Conservation (phyloP, 1,284 basidiomycete genomes). For the Psilocybe mexicana region DNA sequence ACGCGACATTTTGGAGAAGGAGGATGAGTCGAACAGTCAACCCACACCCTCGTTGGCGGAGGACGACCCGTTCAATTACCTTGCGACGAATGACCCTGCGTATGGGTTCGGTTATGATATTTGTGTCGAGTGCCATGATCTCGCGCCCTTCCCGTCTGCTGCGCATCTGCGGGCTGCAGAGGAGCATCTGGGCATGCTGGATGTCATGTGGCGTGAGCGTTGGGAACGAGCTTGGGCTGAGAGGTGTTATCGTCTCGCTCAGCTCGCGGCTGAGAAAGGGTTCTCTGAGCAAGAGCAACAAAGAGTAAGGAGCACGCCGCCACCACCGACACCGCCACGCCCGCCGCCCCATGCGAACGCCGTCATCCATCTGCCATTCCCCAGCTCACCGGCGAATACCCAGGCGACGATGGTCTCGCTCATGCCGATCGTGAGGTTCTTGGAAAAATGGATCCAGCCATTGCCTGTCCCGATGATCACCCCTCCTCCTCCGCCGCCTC, state of each 20-base stretch:
- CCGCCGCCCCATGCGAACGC: slow-evolving; percentile 70
- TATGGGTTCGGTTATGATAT: slow-evolving; percentile 72
- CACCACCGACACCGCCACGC: slow-evolving; percentile 45
- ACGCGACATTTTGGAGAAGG: slow-evolving; percentile 11
- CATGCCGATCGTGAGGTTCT: slow-evolving; percentile 58
- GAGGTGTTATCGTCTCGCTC: slow-evolving; percentile 12
- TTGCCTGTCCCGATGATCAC: slow-evolving; percentile 26
- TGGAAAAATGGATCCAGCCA: slow-evolving; percentile 60
- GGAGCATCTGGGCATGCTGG: slow-evolving; percentile 65
- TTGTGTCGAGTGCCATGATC: slow-evolving; percentile 85
- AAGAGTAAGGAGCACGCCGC: slow-evolving; percentile 14
- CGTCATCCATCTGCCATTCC: slow-evolving; percentile 74
- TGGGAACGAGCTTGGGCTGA: slow-evolving; percentile 26
- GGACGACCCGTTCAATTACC: slow-evolving; percentile 54
- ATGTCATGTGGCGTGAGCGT: slow-evolving; percentile 58
- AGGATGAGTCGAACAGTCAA: not conserved
- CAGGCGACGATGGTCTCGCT: slow-evolving; percentile 50
- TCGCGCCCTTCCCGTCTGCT: slow-evolving; percentile 64
- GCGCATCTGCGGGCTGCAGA: slow-evolving; percentile 69
- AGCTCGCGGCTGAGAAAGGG: slow-evolving; percentile 9
- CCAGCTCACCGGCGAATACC: slow-evolving; percentile 58
- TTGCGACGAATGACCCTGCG: slow-evolving; percentile 57
- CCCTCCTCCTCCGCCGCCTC: slow-evolving; percentile 10
- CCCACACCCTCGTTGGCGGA: slow-evolving; percentile 10
- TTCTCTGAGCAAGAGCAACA: slow-evolving; percentile 17